Base-by-base conservation (phyloP, 106 monocot species). In the Dendrobium huoshanense region DNA sequence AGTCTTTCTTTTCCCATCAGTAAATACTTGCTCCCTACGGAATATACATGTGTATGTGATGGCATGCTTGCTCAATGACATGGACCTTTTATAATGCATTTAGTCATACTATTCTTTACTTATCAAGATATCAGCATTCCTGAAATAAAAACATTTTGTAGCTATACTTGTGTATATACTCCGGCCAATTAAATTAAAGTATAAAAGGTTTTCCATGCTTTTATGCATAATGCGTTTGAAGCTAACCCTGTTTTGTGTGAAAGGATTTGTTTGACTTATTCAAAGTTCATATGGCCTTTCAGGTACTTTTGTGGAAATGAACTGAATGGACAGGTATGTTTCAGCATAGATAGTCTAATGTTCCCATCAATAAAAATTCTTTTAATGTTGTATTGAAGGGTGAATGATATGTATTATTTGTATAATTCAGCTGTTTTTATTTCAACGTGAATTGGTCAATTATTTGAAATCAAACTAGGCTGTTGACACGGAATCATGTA, bases 261-360 rank as follows among this genome's bases (percentile, higher is more conserved):
- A 25, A 49, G 49, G 10, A 22, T 16, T 79, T 59, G 4, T 33
- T 40, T 76, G 56, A 73, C 47, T 61, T 77, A 61, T 55, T 41
- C n/a, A 41, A 77, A 9, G 16, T 40, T 75, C 19, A 78, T 81
- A 4, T 78, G 59, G 54, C 13, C 41, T 37, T 87, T 58, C 84
- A 90, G 90, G 90, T 86, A 55, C 75, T 90, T 88, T 86, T 83
- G 77, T 84, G 83, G 85, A 48, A 80, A 82, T 51, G 88, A 88
- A 20, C 0, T 85, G 31, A 81, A 81, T 64, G 88, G 88, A 15
- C 88, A 88, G 88, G 88, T 88, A 85, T 25, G 27, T 19, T 74
- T 17, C 42, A 74, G n/a, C n/a, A 74, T 74, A 9, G 15, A 74
- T 74, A 19, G 43, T 74, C 20, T 7, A 41, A 74, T 74, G 41